phyloP scores from a whole-genome alignment of 2,329 filamentous ascomycete species.

The Mycocentrospora acerina region DNA sequence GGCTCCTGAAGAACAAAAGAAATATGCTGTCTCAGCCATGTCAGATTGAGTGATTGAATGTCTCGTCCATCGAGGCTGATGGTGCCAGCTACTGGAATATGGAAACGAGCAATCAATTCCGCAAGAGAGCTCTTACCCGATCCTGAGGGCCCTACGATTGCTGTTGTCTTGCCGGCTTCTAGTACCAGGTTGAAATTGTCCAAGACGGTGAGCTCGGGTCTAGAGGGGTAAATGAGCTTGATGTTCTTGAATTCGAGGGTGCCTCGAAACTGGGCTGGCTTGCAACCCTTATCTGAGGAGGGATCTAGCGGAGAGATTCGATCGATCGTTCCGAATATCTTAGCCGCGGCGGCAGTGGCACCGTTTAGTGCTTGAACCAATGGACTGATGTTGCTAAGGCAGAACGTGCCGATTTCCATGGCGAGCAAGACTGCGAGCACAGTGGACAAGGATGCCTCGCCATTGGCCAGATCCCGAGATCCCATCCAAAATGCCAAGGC shows the following conservation, averaged over 20 bases:
- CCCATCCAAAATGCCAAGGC: too few species aligned
- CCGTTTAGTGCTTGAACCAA: too few species aligned
- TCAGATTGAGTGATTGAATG: conserved; percentile 75
- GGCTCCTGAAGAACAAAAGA: conserved; percentile 90
- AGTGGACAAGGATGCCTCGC: too few species aligned
- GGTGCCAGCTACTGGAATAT: conserved; percentile 52
- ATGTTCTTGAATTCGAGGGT: conserved; percentile 5
- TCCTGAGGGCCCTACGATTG: conserved; percentile 87
- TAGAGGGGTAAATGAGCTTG: conserved; percentile 26
- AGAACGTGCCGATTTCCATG: too few species aligned
- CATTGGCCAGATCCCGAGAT: too few species aligned
- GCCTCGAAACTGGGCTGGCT: not conserved
- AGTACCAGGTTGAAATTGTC: conserved; percentile 73
- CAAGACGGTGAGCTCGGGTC: conserved; percentile 86
- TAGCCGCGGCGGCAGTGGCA: too few species aligned
- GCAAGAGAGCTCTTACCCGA: conserved; percentile 93
- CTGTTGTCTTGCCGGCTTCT: conserved; percentile 88
- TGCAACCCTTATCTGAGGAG: not conserved
- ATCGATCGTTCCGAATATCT: too few species aligned
- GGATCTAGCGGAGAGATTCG: not conserved
- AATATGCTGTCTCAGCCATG: conserved; percentile 88
- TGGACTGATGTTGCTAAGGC: too few species aligned
- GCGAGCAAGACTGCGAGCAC: too few species aligned
- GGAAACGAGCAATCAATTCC: conserved; percentile 86
- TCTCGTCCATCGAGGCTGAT: conserved; percentile 48